A percentile compares a stretch with the other conserved stretches of the same genome.
phyloP scores from a whole-genome alignment of 306 rosid genomes.

The Lupinus albus region DNA sequence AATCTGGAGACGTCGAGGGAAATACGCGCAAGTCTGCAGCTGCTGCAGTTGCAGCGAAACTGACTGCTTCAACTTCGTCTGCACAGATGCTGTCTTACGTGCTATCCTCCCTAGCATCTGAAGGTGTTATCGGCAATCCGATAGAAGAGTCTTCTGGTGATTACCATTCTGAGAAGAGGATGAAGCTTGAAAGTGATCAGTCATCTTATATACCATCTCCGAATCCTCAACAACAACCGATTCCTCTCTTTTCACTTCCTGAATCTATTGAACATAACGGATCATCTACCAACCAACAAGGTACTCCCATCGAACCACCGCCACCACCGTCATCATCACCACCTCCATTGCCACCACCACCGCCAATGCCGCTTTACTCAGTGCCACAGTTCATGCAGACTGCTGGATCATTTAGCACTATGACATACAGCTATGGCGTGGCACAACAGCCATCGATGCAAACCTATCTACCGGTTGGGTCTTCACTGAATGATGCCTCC shows the following conservation, averaged over 20 bases:
- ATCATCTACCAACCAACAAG: conserved; percentile 59
- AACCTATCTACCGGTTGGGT: conserved; percentile 53
- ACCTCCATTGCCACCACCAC: conserved; percentile 85
- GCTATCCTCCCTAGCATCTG: conserved; percentile 92
- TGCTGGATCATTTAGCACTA: conserved; percentile 62
- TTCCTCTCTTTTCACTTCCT: conserved; percentile 57
- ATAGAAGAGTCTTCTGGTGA: conserved; percentile 62
- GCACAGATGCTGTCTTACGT: conserved; percentile 94
- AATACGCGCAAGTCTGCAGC: conserved; percentile 95
- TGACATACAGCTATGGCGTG: conserved; percentile 62
- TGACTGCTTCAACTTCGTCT: conserved; percentile 91
- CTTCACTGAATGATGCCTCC: conserved; percentile 55
- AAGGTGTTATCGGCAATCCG: conserved; percentile 78
- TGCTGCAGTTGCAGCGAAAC: conserved; percentile 97
- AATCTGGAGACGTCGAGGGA: conserved; percentile 62
- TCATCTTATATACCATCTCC: conserved; percentile 56
- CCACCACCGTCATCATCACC: conserved; percentile 85
- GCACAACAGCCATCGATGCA: conserved; percentile 61
- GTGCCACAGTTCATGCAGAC: conserved; percentile 68
- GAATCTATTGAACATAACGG: conserved; percentile 59
- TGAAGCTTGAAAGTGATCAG: conserved; percentile 71
- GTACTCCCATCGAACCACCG: conserved; percentile 61
- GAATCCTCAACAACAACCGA: conserved; percentile 61
- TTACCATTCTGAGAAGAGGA: conserved; percentile 77
- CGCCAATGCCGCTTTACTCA: conserved; percentile 75